Evolutionary conservation across 2,329 filamentous ascomycete species (phyloP).

Genomic region (Dactylonectria macrodidyma): DNA sequence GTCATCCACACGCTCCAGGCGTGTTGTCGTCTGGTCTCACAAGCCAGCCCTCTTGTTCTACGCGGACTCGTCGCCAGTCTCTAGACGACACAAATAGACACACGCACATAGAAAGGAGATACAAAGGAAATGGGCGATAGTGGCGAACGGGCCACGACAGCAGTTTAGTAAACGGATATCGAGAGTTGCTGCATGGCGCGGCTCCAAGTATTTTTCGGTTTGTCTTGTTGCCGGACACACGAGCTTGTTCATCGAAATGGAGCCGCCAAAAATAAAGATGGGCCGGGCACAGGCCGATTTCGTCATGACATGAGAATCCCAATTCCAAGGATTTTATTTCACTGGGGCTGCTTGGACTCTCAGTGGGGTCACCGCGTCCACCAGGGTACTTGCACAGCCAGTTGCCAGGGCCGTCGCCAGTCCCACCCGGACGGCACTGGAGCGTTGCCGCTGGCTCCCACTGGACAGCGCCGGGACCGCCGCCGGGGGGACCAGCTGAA

Average conservation of each 20-base stretch:
- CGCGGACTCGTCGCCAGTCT: no score
- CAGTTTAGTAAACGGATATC: not conserved
- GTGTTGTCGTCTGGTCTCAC: not conserved
- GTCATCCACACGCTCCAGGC: constrained; percentile 1
- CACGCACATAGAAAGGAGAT: no score
- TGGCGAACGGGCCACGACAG: not conserved
- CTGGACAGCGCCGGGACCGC: not conserved
- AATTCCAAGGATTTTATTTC: constrained; percentile 27
- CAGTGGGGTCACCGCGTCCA: not conserved
- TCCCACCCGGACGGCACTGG: constrained; percentile 25
- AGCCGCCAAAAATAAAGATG: constrained; percentile 1
- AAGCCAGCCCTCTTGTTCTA: not conserved
- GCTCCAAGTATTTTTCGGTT: not conserved
- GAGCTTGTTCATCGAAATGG: not conserved
- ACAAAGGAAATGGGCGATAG: not conserved
- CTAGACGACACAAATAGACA: no score
- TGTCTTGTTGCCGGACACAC: not conserved
- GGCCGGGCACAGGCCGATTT: constrained; percentile 9
- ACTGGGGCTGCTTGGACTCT: not conserved
- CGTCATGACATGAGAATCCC: constrained; percentile 29
- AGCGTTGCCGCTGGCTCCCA: constrained; percentile 5
- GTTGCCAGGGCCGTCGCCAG: constrained; percentile 7
- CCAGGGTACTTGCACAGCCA: not conserved
- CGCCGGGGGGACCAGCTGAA: not conserved
- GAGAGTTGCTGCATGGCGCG: not conserved